Evolutionary conservation across 805 yeast genomes (phyloP).

Genomic region (Jamesozyma piceae): DNA sequence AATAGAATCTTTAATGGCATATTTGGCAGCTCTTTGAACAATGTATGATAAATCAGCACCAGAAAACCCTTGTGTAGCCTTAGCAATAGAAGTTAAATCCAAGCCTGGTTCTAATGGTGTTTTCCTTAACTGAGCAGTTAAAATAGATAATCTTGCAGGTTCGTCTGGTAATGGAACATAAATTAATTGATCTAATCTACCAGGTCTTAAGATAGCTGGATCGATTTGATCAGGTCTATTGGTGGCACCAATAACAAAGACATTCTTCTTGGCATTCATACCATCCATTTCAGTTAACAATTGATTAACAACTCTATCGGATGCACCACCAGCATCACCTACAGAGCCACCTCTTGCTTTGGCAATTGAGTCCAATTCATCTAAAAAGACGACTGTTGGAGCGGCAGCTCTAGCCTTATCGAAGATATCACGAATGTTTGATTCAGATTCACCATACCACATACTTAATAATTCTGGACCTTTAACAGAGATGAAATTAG

Average conservation of each 20-base stretch:
- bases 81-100: constrained; percentile 79
- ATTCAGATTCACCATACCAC: constrained; percentile 99
- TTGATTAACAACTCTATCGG: constrained; percentile 96
- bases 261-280: constrained; percentile 99
- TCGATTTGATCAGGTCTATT: constrained; percentile 99
- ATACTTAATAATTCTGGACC: constrained; percentile 58
- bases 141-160: constrained; percentile 82
- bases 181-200: constrained; percentile 95
- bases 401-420: constrained; percentile 99
- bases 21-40: constrained; percentile 97
- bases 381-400: constrained; percentile 96
- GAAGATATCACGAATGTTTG: constrained; percentile 93
- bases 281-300: constrained; percentile 98
- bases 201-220: constrained; percentile 97
- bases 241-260: constrained; percentile 97
- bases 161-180: constrained; percentile 98
- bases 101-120: constrained; percentile 97
- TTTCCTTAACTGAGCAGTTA: constrained; percentile 93
- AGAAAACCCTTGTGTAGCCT: constrained; percentile 92
- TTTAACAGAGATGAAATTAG: constrained; percentile 85
- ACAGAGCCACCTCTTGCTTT: constrained; percentile 96
- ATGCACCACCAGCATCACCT: constrained; percentile 97
- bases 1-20: constrained; percentile 95
- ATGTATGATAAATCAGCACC: constrained; percentile 98
- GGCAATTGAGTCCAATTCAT: constrained; percentile 95